These are phyloP conservation scores for Phytophthora cryptogea DNA, from an alignment of 352 stramenopile species.

Conservation along the genomic window DNA sequence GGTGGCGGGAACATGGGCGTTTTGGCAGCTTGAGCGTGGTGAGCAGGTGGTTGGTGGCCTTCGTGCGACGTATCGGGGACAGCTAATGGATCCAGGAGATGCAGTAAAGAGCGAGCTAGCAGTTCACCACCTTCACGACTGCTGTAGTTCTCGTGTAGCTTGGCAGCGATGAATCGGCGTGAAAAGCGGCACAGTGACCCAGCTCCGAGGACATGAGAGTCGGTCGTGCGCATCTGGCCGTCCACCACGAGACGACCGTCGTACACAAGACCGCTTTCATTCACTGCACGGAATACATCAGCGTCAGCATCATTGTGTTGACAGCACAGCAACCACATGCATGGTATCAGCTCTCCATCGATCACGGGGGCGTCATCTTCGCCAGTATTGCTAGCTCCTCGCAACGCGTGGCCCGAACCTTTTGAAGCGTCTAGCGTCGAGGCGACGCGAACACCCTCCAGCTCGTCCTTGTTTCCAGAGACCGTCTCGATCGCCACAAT, in stretches of 20 bases:
- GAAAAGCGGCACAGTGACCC: conserved; percentile 84
- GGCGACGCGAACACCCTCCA: conserved; percentile 51
- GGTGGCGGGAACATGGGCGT: conserved; percentile 53
- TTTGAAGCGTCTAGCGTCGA: conserved; percentile 24
- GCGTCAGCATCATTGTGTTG: conserved; percentile 86
- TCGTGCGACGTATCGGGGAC: conserved; percentile 4
- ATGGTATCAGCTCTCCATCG: conserved; percentile 43
- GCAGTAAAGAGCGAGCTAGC: conserved; percentile 64
- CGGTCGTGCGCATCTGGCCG: conserved; percentile 82
- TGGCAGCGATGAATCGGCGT: conserved; percentile 73
- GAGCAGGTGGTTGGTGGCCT: conserved; percentile 16
- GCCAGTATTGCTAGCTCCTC: background rate
- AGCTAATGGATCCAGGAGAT: conserved; percentile 65
- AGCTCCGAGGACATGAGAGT: conserved; percentile 73
- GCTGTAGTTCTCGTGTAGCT: conserved; percentile 81
- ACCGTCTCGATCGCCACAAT: conserved; percentile 46
- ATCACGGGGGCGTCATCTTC: background rate
- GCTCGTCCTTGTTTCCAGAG: conserved; percentile 29
- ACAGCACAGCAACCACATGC: conserved; percentile 81
- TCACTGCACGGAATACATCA: conserved; percentile 90
- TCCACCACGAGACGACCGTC: conserved; percentile 92
- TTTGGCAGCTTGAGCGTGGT: conserved; percentile 20
- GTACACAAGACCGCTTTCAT: conserved; percentile 92
- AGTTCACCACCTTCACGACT: conserved; percentile 76
- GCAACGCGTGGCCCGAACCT: conserved; percentile 9